Base-by-base conservation (phyloP, 2,329 filamentous ascomycete genomes). In the Dactylellina sp. region DNA sequence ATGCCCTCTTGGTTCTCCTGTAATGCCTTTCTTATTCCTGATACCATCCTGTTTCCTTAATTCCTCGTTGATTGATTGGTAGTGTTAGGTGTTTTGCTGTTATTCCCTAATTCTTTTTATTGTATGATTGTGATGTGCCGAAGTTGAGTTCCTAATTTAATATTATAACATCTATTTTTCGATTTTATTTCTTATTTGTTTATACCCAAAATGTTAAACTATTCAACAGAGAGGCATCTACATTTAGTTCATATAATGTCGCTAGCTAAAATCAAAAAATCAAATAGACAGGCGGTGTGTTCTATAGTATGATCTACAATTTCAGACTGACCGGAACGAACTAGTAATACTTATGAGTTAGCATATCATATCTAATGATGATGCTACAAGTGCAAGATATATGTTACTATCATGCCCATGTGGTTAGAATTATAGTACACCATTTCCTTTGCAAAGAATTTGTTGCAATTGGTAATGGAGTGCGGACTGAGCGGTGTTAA, bases 151-250 rank as follows among this genome's bases (percentile, higher is more conserved):
- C 42, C n/a, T 61, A 40, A 14, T 46, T 40, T 55, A 55, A 55
- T 64, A 55, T 7, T 25, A n/a, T n/a, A 14, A 12, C 24, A 5
- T 46, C 18, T 55, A 14, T 37, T 14, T 24, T 32, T 14, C 6
- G n/a, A 14, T 55, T 59, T 68, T 37, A 22, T 5, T 40, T 55
- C 24, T 39, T 24, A 24, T 37, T 40, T 55, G 7, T 55, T 22
- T 40, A 55, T 55, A 40, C 32, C 50, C 50, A 1, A 55, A 55
- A 55, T 55, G n/a, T 55, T 24, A 55, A 55, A 16, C n/a, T 24
- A 40, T 28, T 28, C 50, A 40, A 40, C 3, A 12, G 37, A 12
- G 14, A 16, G n/a, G 32, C 28, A 4, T 20, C 6, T 39, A 32
- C 28, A 7, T 28, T 39, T 7, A 24, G 50, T 28, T 55, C 14